Evolutionary conservation across 78 protist species (phyloP).

Genomic region (Cavenderia fasciculata): DNA sequence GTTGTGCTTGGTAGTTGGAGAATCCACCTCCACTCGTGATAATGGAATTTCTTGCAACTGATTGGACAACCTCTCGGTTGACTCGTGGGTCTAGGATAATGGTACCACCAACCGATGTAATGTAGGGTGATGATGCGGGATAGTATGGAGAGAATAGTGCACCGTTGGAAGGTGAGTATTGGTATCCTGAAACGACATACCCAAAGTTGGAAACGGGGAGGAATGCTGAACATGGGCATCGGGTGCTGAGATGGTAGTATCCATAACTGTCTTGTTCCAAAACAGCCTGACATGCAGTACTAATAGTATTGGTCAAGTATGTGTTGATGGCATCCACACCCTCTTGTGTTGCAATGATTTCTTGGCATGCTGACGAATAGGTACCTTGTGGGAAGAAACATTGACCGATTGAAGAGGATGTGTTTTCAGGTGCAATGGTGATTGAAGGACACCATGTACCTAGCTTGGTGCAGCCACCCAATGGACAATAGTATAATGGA

Average conservation of each 20-base stretch:
- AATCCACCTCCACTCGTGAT: constrained; percentile 42
- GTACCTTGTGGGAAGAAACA: constrained; percentile 27
- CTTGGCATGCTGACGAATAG: background rate
- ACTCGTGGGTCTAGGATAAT: background rate
- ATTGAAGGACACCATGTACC: background rate
- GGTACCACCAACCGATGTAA: background rate
- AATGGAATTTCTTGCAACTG: constrained; percentile 12
- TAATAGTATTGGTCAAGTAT: background rate
- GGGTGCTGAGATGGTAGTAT: constrained; percentile 5
- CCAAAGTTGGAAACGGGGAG: background rate
- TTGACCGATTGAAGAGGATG: too few relatives aligned
- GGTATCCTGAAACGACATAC: background rate
- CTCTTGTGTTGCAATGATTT: background rate
- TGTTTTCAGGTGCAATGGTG: background rate
- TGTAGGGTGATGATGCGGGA: constrained; percentile 33
- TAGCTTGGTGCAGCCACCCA: constrained; percentile 25
- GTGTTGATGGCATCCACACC: background rate
- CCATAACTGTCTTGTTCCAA: background rate
- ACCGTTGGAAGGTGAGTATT: background rate
- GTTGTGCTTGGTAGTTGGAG: constrained; percentile 3
- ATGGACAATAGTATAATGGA: constrained; percentile 35
- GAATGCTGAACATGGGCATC: constrained; percentile 9
- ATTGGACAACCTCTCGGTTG: background rate
- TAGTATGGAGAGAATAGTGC: constrained; percentile 5
- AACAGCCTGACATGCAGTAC: background rate